A percentile compares a stretch with the other conserved stretches of the same genome.
Conservation (phyloP, 345 rosid species). For the Arabidopsis suecica region DNA sequence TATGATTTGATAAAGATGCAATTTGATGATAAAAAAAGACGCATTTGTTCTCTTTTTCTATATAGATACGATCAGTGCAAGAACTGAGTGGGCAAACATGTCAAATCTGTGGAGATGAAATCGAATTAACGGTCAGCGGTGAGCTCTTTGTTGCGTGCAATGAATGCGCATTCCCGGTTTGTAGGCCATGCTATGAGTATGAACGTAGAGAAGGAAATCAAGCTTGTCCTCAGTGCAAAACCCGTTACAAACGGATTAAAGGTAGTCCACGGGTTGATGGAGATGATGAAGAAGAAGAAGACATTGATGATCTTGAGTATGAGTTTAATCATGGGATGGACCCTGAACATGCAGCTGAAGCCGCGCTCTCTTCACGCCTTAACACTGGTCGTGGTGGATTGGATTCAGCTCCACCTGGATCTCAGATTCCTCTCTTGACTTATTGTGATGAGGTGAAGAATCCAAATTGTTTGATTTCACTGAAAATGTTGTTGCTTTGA, state of each 20-base stretch:
- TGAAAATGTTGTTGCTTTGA: not conserved
- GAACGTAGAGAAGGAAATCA: constrained; percentile 97
- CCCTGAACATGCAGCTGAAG: constrained; percentile 65
- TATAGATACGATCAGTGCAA: constrained; percentile 84
- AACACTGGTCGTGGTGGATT: constrained; percentile 63
- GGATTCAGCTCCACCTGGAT: constrained; percentile 62
- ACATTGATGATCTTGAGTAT: constrained; percentile 82
- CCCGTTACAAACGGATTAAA: constrained; percentile 84
- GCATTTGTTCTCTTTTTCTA: constrained; percentile 28
- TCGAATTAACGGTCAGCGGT: constrained; percentile 69
- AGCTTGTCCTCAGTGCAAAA: constrained; percentile 97
- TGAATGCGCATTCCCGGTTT: constrained; percentile 98
- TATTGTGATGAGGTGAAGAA: constrained; percentile 80
- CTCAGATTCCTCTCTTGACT: constrained; percentile 89
- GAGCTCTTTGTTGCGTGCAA: constrained; percentile 97
- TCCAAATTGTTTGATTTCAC: not conserved
- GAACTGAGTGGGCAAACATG: constrained; percentile 92
- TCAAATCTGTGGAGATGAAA: constrained; percentile 90
- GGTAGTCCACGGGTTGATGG: constrained; percentile 97
- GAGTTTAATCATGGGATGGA: constrained; percentile 77
- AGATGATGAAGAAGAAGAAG: constrained; percentile 97
- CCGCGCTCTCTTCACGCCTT: constrained; percentile 59
- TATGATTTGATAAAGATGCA: not conserved
- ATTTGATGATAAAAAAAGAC: constrained; percentile 13
- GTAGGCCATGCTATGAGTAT: constrained; percentile 91